Conservation (phyloP, 495 filamentous ascomycete genomes). For the Neurospora sp. region DNA sequence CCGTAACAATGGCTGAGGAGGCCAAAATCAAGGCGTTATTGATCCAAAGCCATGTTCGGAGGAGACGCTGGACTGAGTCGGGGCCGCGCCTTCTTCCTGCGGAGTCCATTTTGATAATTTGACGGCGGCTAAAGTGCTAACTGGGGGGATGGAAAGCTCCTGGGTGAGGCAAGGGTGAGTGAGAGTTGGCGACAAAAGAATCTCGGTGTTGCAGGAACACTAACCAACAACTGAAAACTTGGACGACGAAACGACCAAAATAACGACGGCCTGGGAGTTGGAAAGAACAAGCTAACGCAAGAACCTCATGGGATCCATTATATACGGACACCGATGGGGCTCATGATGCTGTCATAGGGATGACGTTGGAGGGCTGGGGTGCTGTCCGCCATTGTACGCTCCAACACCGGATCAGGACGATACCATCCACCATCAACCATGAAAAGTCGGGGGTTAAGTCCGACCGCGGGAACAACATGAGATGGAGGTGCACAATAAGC, state of each 20-base stretch:
- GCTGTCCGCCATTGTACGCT: not conserved
- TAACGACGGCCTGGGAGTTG: not conserved
- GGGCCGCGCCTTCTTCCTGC: not conserved
- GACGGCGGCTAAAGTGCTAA: not conserved
- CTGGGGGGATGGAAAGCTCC: not conserved
- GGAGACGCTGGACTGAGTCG: conserved; percentile 3
- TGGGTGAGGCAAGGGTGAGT: not conserved
- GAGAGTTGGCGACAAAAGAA: not conserved
- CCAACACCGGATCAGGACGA: not conserved
- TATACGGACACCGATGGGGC: not conserved
- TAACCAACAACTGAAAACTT: not conserved
- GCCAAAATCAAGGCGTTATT: conserved; percentile 17
- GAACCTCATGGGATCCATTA: not conserved
- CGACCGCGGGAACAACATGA: not conserved
- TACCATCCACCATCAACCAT: not conserved
- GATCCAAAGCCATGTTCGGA: conserved; percentile 8
- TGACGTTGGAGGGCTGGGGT: not conserved
- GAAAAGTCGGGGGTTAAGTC: not conserved
- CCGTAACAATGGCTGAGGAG: conserved; percentile 18
- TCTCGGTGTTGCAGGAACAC: not conserved
- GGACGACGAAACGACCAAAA: not conserved
- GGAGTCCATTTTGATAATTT: not conserved
- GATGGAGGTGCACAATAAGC: not conserved
- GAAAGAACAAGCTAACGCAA: not conserved
- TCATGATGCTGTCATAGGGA: not conserved